Percentiles rank a stretch among this genome's conserved stretches.
Conservation (phyloP, 176 grass and related monocot species). For the Oryza glumipatula region DNA sequence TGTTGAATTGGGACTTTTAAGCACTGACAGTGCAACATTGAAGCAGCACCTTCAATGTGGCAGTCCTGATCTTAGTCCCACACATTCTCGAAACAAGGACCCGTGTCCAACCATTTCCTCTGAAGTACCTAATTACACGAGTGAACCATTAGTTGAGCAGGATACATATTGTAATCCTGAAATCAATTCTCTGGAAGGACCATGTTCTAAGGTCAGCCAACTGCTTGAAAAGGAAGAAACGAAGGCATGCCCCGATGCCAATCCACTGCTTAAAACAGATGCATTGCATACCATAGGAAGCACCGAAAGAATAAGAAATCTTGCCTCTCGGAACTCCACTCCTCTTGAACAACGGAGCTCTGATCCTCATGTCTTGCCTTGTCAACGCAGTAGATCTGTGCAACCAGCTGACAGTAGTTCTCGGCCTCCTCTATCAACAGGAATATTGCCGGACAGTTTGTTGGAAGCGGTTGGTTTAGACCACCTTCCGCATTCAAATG, state of each 20-base stretch:
- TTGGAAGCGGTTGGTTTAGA: slow-evolving; percentile 23
- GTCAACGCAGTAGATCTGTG: slow-evolving; percentile 27
- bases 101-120: slow-evolving; percentile 24
- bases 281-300: slow-evolving; percentile 19
- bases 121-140: slow-evolving; percentile 27
- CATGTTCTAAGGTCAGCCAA: slow-evolving; percentile 23
- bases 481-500: slow-evolving; percentile 26
- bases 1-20: slow-evolving; percentile 21
- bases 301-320: slow-evolving; percentile 12
- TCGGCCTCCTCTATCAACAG: slow-evolving; percentile 23
- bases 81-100: slow-evolving; percentile 33
- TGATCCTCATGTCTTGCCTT: slow-evolving; percentile 28
- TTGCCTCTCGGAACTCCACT: not conserved
- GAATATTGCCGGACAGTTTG: slow-evolving; percentile 11
- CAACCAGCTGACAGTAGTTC: slow-evolving; percentile 38
- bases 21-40: slow-evolving; percentile 25
- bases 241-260: not conserved
- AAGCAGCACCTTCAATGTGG: slow-evolving; percentile 14
- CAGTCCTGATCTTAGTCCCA: slow-evolving; percentile 12
- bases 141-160: slow-evolving; percentile 10
- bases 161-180: not conserved
- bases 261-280: slow-evolving; percentile 29
- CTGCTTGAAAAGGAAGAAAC: slow-evolving; percentile 17
- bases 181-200: slow-evolving; percentile 24
- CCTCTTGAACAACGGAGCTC: slow-evolving; percentile 31